phyloP scores from a whole-genome alignment of 2,329 filamentous ascomycete genomes.

The Nothophoma quercina region DNA sequence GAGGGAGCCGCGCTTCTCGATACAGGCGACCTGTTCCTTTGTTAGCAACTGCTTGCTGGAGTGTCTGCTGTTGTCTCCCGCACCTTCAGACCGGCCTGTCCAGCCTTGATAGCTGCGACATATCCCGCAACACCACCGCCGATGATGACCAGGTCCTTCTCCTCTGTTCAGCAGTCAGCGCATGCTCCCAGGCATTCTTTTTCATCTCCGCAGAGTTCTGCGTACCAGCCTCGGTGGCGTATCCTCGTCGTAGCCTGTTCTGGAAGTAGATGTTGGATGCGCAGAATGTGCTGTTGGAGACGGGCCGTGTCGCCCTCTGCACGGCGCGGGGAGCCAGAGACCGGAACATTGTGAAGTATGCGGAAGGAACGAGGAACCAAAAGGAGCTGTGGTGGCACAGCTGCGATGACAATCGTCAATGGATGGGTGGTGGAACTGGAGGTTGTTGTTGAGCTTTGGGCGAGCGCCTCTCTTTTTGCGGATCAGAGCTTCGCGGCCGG shows the following conservation, averaged over 20 bases:
- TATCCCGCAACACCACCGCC: constrained; percentile 98
- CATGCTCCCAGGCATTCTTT: constrained; percentile 12
- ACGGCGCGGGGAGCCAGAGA: constrained; percentile 59
- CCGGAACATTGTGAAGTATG: constrained; percentile 58
- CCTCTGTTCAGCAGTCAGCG: constrained; percentile 65
- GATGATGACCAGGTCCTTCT: constrained; percentile 97
- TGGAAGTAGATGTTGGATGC: constrained; percentile 57
- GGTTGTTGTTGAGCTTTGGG: constrained; percentile 47
- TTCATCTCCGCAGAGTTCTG: constrained; percentile 25
- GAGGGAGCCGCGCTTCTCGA: constrained; percentile 95
- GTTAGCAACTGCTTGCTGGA: constrained; percentile 14
- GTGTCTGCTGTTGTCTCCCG: constrained; percentile 26
- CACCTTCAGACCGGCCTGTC: constrained; percentile 95
- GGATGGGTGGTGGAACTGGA: constrained; percentile 44
- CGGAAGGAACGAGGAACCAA: constrained; percentile 32
- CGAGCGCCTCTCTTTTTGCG: constrained; percentile 17
- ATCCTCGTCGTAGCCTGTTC: constrained; percentile 62
- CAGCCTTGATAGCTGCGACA: constrained; percentile 98
- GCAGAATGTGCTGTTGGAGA: constrained; percentile 50
- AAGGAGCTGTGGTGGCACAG: constrained; percentile 42
- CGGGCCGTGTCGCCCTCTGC: constrained; percentile 52
- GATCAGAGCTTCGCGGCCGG: constrained; percentile 29
- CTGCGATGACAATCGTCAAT: constrained; percentile 45
- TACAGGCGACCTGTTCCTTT: constrained; percentile 80
- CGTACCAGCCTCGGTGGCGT: constrained; percentile 62